These are phyloP conservation scores for Porcisia hertigi DNA, from an alignment of 208 protist species.

Conservation along the genomic window DNA sequence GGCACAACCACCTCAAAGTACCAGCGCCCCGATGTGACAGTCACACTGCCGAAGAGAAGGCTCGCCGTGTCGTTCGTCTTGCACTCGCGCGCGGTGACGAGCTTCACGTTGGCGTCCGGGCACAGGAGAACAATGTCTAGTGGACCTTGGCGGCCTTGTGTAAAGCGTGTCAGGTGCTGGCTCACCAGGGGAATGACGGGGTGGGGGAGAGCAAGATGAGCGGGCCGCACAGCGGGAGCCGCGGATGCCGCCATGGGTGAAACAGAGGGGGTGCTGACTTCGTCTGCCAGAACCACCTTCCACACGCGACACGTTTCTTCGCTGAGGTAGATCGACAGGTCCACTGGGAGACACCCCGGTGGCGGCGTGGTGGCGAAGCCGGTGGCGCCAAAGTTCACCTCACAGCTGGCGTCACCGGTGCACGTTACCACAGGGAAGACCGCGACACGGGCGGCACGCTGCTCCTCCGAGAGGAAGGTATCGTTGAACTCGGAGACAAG, in stretches of 20 bases:
- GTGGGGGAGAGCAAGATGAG: slow-evolving; percentile 9
- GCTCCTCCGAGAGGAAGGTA: slow-evolving; percentile 32
- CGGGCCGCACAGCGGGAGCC: background rate
- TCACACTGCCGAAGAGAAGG: slow-evolving; percentile 69
- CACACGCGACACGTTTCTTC: slow-evolving; percentile 54
- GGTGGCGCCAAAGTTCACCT: slow-evolving; percentile 87
- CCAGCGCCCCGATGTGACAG: slow-evolving; percentile 74
- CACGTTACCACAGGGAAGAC: slow-evolving; percentile 64
- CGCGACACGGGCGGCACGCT: slow-evolving; percentile 25
- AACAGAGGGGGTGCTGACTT: slow-evolving; percentile 25
- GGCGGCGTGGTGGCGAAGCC: slow-evolving; percentile 60
- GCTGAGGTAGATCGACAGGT: slow-evolving; percentile 63
- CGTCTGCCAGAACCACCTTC: slow-evolving; percentile 52
- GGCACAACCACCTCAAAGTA: slow-evolving; percentile 87
- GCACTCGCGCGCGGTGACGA: slow-evolving; percentile 26
- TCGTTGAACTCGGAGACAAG: slow-evolving; percentile 66
- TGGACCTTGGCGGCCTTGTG: slow-evolving; percentile 55
- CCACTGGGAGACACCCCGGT: slow-evolving; percentile 69
- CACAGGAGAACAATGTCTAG: slow-evolving; percentile 58
- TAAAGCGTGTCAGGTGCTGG: slow-evolving; percentile 17
- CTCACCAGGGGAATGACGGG: slow-evolving; percentile 16
- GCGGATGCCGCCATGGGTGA: background rate
- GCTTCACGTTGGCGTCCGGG: slow-evolving; percentile 32
- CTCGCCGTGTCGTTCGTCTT: slow-evolving; percentile 57
- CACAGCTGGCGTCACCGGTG: slow-evolving; percentile 41